phyloP scores from a whole-genome alignment of 2,329 filamentous ascomycete species.

The Phialophora verrucosa region DNA sequence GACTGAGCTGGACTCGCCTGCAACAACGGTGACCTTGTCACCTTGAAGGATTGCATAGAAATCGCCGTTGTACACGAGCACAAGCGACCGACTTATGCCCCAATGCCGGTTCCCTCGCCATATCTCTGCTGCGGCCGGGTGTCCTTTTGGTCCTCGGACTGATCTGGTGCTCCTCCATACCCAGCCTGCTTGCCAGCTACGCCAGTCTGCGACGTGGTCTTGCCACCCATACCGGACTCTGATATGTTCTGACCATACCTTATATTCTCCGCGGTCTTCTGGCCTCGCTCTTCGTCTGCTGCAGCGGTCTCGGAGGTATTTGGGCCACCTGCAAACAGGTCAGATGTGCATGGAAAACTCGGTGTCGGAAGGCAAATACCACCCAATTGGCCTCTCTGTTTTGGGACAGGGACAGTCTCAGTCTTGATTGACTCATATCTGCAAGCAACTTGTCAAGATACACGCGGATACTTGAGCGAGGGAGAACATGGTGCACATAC shows the following conservation, averaged over 20 bases:
- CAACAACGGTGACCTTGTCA: slow-evolving; percentile 20
- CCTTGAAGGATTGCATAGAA: slow-evolving; percentile 19
- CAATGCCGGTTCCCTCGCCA: slow-evolving; percentile 61
- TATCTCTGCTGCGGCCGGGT: slow-evolving; percentile 60
- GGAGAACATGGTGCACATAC: slow-evolving; percentile 44
- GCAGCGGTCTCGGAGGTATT: slow-evolving; percentile 26
- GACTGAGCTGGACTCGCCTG: slow-evolving; percentile 42
- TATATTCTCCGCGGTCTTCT: slow-evolving; percentile 59
- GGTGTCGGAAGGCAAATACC: slow-evolving; percentile 44
- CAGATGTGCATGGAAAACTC: slow-evolving; percentile 12
- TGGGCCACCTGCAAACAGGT: slow-evolving; percentile 27
- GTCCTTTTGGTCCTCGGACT: slow-evolving; percentile 47
- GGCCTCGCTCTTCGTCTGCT: slow-evolving; percentile 40
- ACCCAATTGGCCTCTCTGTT: slow-evolving; percentile 63
- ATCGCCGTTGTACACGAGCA: background rate
- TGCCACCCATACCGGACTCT: slow-evolving; percentile 61
- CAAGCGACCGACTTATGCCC: slow-evolving; percentile 50
- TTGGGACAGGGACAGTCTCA: slow-evolving; percentile 57
- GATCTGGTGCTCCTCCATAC: slow-evolving; percentile 50
- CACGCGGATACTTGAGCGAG: background rate
- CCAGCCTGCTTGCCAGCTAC: slow-evolving; percentile 43
- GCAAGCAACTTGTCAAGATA: slow-evolving; percentile 1
- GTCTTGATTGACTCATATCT: slow-evolving; percentile 65
- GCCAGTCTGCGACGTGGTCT: slow-evolving; percentile 46
- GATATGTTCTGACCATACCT: slow-evolving; percentile 63